Conservation (phyloP, 306 rosid genomes). For the Prunus mira region DNA sequence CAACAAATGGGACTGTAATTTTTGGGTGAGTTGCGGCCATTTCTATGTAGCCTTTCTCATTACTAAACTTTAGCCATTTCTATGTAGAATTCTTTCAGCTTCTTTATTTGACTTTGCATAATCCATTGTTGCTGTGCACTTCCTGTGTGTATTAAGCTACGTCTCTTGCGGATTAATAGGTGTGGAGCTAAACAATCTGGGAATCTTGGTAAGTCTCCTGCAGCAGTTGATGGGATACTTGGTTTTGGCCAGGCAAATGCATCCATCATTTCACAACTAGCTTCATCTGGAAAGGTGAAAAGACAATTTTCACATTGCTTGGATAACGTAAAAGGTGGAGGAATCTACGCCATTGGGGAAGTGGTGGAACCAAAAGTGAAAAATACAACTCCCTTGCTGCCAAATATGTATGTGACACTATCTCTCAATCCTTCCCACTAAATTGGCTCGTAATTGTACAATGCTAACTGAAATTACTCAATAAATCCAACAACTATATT, state of each 20-base stretch:
- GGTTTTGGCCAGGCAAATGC: conserved; percentile 96
- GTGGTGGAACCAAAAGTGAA: conserved; percentile 64
- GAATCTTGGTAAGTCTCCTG: conserved; percentile 40
- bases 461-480: not conserved
- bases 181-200: conserved; percentile 75
- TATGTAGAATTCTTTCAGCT: too few relatives aligned
- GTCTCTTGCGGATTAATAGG: conserved; percentile 32
- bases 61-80: too few relatives aligned
- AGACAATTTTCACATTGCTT: conserved; percentile 87
- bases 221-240: conserved; percentile 75
- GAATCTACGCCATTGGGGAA: conserved; percentile 86
- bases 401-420: conserved; percentile 51
- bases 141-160: not conserved
- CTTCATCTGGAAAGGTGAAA: conserved; percentile 73
- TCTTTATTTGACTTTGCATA: not conserved
- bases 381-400: conserved; percentile 53
- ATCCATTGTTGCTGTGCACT: not conserved
- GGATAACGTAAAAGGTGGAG: conserved; percentile 74
- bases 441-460: not conserved
- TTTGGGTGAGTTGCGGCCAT: conserved; percentile 63
- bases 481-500: too few relatives aligned
- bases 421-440: conserved; percentile 10
- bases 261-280: conserved; percentile 86
- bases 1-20: conserved; percentile 42
- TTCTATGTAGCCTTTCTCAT: too few relatives aligned